These are phyloP conservation scores for Cucurbita pepo DNA, from an alignment of 306 rosid species.

Conservation along the genomic window DNA sequence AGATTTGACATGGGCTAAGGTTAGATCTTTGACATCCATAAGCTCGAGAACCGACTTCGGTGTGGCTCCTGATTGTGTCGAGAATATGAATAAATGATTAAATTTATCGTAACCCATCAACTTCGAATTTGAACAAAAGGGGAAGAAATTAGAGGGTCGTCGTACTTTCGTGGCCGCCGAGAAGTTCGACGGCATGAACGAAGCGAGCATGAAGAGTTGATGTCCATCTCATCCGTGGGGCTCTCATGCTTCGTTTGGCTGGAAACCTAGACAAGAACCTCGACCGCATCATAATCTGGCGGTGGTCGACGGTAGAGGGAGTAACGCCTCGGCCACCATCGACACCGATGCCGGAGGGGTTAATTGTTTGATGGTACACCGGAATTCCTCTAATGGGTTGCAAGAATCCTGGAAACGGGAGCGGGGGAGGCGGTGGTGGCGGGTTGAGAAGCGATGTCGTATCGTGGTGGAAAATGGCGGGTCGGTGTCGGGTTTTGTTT, in stretches of 20 bases:
- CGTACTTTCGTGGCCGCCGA: constrained; percentile 96
- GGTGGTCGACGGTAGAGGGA: constrained; percentile 16
- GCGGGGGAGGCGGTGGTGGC: constrained; percentile 1
- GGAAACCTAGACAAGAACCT: constrained; percentile 80
- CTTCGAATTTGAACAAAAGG: not conserved
- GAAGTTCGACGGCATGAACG: constrained; percentile 91
- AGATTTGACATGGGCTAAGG: constrained; percentile 97
- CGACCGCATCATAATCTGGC: constrained; percentile 42
- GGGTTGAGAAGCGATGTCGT: constrained; percentile 12
- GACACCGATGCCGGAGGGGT: not conserved
- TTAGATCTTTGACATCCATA: constrained; percentile 99
- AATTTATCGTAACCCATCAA: not conserved
- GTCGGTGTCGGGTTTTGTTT: constrained; percentile 16
- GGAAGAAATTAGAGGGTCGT: not conserved
- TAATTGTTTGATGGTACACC: constrained; percentile 48
- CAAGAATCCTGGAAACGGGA: constrained; percentile 36
- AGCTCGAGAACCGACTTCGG: constrained; percentile 99
- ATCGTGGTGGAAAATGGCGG: not conserved
- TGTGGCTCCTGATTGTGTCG: constrained; percentile 51
- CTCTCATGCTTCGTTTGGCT: constrained; percentile 83
- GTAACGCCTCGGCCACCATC: constrained; percentile 10
- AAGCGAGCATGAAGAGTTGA: constrained; percentile 90
- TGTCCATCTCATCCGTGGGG: constrained; percentile 99
- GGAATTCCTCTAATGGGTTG: constrained; percentile 96
- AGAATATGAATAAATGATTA: not conserved